Conservation (phyloP, 2,329 filamentous ascomycete genomes). For the Teratosphaeria viscida region DNA sequence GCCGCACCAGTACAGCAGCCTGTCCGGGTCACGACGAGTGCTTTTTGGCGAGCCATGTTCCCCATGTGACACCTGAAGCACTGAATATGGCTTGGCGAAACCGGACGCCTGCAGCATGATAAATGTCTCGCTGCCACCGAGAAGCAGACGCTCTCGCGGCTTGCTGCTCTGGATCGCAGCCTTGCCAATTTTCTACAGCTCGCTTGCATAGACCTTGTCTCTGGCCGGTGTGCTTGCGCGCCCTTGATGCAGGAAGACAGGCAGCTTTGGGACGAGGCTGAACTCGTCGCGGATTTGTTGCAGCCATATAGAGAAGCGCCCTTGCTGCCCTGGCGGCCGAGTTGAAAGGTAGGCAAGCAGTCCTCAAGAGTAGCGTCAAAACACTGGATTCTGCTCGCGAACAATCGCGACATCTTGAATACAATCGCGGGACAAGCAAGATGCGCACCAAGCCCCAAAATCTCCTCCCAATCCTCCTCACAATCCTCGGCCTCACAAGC, state of each 20-base stretch:
- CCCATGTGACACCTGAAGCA: not conserved
- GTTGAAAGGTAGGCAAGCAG: not conserved
- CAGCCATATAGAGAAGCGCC: not conserved
- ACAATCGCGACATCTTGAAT: too few species aligned
- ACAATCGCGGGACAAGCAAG: not conserved
- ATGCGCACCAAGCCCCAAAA: not conserved
- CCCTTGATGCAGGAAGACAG: not conserved
- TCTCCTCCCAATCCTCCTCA: not conserved
- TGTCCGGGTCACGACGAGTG: not conserved
- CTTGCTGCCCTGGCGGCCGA: not conserved
- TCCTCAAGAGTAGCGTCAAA: not conserved
- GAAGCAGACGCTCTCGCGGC: not conserved
- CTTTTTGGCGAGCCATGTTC: not conserved
- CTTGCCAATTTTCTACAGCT: not conserved
- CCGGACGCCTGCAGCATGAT: not conserved
- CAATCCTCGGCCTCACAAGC: not conserved
- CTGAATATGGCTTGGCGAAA: not conserved
- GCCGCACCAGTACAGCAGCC: not conserved
- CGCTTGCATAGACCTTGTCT: not conserved
- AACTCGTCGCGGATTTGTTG: not conserved
- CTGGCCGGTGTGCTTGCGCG: not conserved
- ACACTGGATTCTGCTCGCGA: not conserved
- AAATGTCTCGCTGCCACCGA: not conserved
- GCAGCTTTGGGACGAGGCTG: not conserved
- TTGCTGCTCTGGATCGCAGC: not conserved